Percentiles rank a stretch among this genome's conserved stretches.
These are phyloP conservation scores for Fusarium redolens DNA, from an alignment of 2,329 filamentous ascomycete genomes.

Conservation along the genomic window DNA sequence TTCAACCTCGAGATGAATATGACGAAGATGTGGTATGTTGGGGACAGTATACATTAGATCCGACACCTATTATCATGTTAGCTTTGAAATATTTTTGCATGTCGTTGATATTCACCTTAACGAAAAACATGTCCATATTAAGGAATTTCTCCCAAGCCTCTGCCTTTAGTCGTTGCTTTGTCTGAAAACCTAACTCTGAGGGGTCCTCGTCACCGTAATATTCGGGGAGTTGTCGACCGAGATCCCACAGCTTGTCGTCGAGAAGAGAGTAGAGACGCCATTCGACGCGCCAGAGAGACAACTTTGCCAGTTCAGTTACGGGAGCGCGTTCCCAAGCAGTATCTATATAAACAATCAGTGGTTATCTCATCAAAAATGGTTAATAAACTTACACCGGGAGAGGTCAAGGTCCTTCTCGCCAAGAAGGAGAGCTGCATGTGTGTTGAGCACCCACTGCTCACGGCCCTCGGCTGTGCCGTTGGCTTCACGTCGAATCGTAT, in stretches of 20 bases:
- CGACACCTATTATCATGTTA: slow-evolving; percentile 59
- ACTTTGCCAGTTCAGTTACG: slow-evolving; percentile 65
- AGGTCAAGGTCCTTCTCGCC: slow-evolving; percentile 73
- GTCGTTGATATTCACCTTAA: slow-evolving; percentile 69
- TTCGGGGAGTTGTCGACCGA: slow-evolving; percentile 64
- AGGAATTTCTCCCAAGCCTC: slow-evolving; percentile 66
- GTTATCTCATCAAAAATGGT: not conserved
- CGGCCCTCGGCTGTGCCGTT: slow-evolving; percentile 67
- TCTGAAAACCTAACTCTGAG: slow-evolving; percentile 55
- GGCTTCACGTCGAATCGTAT: slow-evolving; percentile 67
- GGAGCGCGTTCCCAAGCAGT: slow-evolving; percentile 68
- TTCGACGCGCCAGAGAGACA: slow-evolving; percentile 69
- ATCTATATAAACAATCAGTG: slow-evolving; percentile 54
- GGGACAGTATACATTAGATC: slow-evolving; percentile 71
- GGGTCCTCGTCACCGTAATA: slow-evolving; percentile 63
- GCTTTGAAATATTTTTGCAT: not conserved
- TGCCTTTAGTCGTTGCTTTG: slow-evolving; percentile 58
- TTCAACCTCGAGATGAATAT: slow-evolving; percentile 65
- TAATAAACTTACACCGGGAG: slow-evolving; percentile 65
- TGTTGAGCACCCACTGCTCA: slow-evolving; percentile 75
- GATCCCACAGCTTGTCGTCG: slow-evolving; percentile 60
- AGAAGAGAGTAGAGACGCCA: slow-evolving; percentile 67
- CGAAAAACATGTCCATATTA: slow-evolving; percentile 72
- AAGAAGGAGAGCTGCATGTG: slow-evolving; percentile 70
- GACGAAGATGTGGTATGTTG: slow-evolving; percentile 67